A percentile compares a stretch with the other conserved stretches of the same genome.
Evolutionary conservation across 73 alveolate genomes (phyloP).

Genomic region (Paramecium caudatum): DNA sequence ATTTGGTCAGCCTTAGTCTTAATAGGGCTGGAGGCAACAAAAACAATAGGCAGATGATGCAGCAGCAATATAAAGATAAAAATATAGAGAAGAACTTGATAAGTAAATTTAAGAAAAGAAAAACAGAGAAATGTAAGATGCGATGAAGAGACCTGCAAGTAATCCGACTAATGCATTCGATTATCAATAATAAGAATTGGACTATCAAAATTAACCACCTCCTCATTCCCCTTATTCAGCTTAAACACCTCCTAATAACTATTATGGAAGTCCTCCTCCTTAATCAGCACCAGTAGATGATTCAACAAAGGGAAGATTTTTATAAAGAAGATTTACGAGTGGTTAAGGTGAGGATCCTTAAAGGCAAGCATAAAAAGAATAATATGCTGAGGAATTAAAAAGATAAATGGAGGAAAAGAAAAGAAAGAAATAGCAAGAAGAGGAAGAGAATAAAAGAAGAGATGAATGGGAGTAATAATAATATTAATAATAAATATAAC

Average conservation of each 20-base stretch:
- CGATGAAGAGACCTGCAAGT: conserved; percentile 14
- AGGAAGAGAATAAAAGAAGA: conserved; percentile 62
- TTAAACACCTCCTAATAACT: not conserved
- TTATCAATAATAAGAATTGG: not conserved
- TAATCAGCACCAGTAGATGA: conserved; percentile 53
- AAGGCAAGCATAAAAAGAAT: conserved; percentile 9
- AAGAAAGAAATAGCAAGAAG: conserved; percentile 42
- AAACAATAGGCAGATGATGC: not conserved
- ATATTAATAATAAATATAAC: not conserved
- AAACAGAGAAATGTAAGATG: conserved; percentile 21
- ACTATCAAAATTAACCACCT: conserved; percentile 34
- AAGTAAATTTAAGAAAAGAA: conserved; percentile 50
- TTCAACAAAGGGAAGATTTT: not conserved
- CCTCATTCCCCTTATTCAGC: conserved; percentile 21
- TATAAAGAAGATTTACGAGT: conserved; percentile 65
- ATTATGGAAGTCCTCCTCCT: not conserved
- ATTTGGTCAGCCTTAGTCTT: conserved; percentile 50
- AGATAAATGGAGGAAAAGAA: conserved; percentile 65
- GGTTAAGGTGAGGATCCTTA: conserved; percentile 38
- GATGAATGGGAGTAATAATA: conserved; percentile 15
- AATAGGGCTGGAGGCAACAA: conserved; percentile 39
- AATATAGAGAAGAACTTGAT: conserved; percentile 65
- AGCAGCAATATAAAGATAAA: not conserved
- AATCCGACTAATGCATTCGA: conserved; percentile 42
- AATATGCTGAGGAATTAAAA: conserved; percentile 64